Percentiles rank a stretch among this genome's conserved stretches.
Conservation (phyloP, 257 asterid genomes). For the Solanum chmielewskii region DNA sequence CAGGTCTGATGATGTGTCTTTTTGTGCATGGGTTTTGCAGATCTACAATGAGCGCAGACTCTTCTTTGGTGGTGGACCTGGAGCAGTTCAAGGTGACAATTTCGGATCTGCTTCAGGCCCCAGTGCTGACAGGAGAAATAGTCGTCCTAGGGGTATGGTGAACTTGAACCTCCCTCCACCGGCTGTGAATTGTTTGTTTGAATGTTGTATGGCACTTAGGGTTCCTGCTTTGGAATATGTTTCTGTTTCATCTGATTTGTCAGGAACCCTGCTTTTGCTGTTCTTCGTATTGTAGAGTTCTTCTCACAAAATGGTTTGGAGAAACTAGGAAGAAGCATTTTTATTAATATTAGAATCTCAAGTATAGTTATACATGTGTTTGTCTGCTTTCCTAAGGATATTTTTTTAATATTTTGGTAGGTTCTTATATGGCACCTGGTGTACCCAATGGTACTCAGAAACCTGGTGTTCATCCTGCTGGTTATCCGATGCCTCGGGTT, state of each 20-base stretch:
- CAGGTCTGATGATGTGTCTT: not conserved
- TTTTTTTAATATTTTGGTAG: not conserved
- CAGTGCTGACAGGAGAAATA: slow-evolving; percentile 68
- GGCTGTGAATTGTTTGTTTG: not conserved
- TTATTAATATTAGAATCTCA: not conserved
- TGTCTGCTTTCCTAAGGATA: not conserved
- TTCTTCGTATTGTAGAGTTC: not conserved
- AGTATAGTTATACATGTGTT: not conserved
- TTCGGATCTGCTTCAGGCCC: slow-evolving; percentile 60
- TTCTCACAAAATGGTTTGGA: not conserved
- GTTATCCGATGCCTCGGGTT: slow-evolving; percentile 66
- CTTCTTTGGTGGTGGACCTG: slow-evolving; percentile 86
- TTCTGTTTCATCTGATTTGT: not conserved
- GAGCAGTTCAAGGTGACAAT: slow-evolving; percentile 52
- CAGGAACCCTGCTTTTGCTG: not conserved
- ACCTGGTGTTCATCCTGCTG: slow-evolving; percentile 76
- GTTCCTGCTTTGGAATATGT: not conserved
- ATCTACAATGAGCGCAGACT: slow-evolving; percentile 85
- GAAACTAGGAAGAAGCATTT: not conserved
- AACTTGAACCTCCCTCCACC: not conserved
- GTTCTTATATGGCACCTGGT: slow-evolving; percentile 54
- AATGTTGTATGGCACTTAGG: not conserved
- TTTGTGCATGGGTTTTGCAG: slow-evolving; percentile 25
- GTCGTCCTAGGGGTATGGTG: slow-evolving; percentile 75
- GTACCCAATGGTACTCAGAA: slow-evolving; percentile 78